phyloP scores from a whole-genome alignment of 805 yeast species.

The Lipomyces kockii region DNA sequence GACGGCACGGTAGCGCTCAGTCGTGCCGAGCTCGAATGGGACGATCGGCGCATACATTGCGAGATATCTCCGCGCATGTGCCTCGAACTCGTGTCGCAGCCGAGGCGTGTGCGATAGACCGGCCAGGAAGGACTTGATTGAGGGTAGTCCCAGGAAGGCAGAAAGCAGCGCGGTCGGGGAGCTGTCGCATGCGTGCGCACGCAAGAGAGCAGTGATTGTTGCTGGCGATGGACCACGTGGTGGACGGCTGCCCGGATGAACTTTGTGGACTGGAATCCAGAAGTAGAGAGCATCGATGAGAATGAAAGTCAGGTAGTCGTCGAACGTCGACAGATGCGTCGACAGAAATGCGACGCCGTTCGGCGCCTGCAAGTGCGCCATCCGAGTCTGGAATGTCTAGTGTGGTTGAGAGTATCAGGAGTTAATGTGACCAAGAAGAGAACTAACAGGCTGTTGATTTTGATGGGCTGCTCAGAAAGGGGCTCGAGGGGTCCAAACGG shows the following conservation, averaged over 20 bases:
- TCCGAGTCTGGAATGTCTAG: neutral
- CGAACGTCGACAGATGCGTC: conserved; percentile 27
- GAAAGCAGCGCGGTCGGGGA: conserved; percentile 9
- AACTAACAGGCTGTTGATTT: too few relatives aligned
- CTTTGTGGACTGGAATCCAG: conserved; percentile 33
- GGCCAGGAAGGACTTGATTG: conserved; percentile 17
- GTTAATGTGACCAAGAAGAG: neutral
- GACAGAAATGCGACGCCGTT: conserved; percentile 15
- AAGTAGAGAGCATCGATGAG: conserved; percentile 31
- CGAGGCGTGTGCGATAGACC: conserved; percentile 16
- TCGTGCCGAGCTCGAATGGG: conserved; percentile 51
- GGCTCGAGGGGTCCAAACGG: neutral
- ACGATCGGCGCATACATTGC: conserved; percentile 47
- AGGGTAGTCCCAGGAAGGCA: conserved; percentile 16
- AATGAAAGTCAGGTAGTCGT: conserved; percentile 31
- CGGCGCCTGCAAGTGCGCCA: neutral
- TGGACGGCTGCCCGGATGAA: conserved; percentile 26
- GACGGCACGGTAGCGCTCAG: conserved; percentile 49
- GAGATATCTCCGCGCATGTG: conserved; percentile 48
- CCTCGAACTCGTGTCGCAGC: conserved; percentile 44
- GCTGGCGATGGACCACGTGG: conserved; percentile 24
- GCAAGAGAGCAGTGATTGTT: conserved; percentile 15
- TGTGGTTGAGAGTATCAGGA: neutral
- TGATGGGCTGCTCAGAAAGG: neutral
- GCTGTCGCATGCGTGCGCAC: neutral